These are phyloP conservation scores for Voacanga thouarsii DNA, from an alignment of 257 asterid genomes.

Conservation along the genomic window DNA sequence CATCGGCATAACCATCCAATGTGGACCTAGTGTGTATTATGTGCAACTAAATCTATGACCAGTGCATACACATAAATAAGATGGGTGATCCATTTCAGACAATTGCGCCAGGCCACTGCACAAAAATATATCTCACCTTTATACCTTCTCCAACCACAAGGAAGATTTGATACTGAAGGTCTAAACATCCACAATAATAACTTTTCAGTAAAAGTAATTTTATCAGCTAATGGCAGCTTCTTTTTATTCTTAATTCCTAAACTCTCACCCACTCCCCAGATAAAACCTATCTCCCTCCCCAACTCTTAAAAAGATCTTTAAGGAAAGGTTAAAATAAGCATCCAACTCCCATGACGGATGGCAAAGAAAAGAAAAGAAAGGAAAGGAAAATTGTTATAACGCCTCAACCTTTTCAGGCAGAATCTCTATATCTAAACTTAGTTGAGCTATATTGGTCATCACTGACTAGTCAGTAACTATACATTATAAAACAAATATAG, in stretches of 20 bases:
- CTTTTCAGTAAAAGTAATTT: not conserved
- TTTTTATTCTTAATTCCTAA: not conserved
- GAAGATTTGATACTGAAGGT: not conserved
- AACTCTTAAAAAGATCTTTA: not conserved
- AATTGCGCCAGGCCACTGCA: not conserved
- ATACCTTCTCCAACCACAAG: not conserved
- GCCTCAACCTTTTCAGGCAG: not conserved
- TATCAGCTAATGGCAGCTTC: not conserved
- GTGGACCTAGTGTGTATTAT: not conserved
- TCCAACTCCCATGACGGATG: not conserved
- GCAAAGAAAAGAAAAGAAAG: not conserved
- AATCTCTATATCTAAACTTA: not conserved
- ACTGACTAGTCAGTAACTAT: conserved; percentile 3
- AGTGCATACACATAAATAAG: not conserved
- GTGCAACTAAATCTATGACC: not conserved
- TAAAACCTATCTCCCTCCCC: not conserved
- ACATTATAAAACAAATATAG: not conserved
- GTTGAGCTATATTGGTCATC: not conserved
- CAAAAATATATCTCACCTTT: not conserved
- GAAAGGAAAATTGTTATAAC: not conserved
- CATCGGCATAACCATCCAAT: too few species aligned
- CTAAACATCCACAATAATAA: not conserved
- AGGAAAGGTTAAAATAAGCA: not conserved
- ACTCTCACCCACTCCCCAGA: not conserved
- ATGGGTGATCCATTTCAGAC: not conserved